Base-by-base conservation (phyloP, 2,329 filamentous ascomycete species). In the Verticillium nubilum region DNA sequence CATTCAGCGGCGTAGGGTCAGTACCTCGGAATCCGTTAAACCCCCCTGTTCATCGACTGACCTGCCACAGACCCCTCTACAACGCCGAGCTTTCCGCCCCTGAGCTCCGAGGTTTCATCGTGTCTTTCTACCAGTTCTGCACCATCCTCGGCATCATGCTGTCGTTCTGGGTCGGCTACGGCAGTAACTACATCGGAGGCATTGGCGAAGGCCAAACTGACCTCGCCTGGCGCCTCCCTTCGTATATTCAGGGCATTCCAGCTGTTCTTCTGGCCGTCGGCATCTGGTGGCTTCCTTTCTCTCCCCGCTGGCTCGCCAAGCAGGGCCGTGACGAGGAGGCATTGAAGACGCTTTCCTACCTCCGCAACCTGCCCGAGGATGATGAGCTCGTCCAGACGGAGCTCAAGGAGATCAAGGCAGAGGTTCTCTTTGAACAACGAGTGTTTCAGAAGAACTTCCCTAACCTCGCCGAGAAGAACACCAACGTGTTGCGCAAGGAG, bases 81-180 rank as follows among this genome's bases (percentile, higher is more conserved):
- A 80, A 79, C 56, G 76, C 78, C 23, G 82, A 84, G 67, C 72
- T 79, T 5, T 79, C 82, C 1, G 79, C 86, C 17, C 86, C 86
- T 1, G 86, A 89, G 68, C 78, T 88, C 12, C 78, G 87, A 60
- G 87, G 87, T 52, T 81, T 85, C 12, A 76, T 89, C 1, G 84
- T 89, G 17, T 84, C 82, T 6, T 76, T 89, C 5, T 86, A 89
- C 61, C 86, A 87, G 63, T 77, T 89, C 15, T 82, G 84, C 4
- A 86, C 84, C 60, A 83, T 80, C 4, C 75, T 83, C 37, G 82
- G 81, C 29, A 81, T 85, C 58, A 77, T 80, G 74, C 73, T 81
- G 28, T 76, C 75, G 0, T 80, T 77, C 66, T 80, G 77, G 76
- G 67, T 77, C 33, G 74, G 72, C 26, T 78, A 78, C 57, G 76